Base-by-base conservation (phyloP, 2,329 filamentous ascomycete species). In the Graphilbum sp. region DNA sequence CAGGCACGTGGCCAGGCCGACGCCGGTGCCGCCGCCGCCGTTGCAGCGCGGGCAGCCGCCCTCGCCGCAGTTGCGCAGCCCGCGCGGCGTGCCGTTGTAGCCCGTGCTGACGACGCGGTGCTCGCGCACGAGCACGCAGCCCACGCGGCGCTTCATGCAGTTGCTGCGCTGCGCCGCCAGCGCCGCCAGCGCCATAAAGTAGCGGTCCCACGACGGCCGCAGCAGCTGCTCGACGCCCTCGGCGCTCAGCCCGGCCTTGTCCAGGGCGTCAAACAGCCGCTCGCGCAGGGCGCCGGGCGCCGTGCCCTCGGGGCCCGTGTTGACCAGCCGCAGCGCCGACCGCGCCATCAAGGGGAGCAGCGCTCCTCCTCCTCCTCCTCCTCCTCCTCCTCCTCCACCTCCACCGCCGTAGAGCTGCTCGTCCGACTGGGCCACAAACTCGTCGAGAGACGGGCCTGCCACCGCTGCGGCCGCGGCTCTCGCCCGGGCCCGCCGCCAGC, bases 101-200 rank as follows among this genome's bases (percentile, higher is more conserved):
- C 90, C 90, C 0, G 90, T 98, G 53, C 79, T 85, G 47, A 96
- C 83, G 45, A 98, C 90, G 48, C 87, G 74, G 50, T 77, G 78
- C 52, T 86, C 79, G 45, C 79, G 69, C 25, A 96, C 87, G 10
- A 98, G 68, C 7, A 96, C 90, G 59, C 87, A 95, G 8, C 90
- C 90, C 2, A 98, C 90, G 46, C 88, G 76, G 23, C 90, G 72
- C 62, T 96, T 95, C 90, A 98, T 98, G 64, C 90, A 98, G 58
- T 98, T 98, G 53, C 79, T 85, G 46, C 90, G 73, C 48, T 85
- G 80, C 1, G 88, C 83, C 8, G 90, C 90, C 35, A 98, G 73
- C 25, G 82, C 85, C 5, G 90, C 87, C n/a, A 98, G 67, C 31
- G 83, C 75, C 90, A 98, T 98, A 54, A 98, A 98, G 62, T 98